A percentile compares a stretch with the other conserved stretches of the same genome.
Evolutionary conservation across 345 rosid species (phyloP).

Genomic region (Litchi chinensis): DNA sequence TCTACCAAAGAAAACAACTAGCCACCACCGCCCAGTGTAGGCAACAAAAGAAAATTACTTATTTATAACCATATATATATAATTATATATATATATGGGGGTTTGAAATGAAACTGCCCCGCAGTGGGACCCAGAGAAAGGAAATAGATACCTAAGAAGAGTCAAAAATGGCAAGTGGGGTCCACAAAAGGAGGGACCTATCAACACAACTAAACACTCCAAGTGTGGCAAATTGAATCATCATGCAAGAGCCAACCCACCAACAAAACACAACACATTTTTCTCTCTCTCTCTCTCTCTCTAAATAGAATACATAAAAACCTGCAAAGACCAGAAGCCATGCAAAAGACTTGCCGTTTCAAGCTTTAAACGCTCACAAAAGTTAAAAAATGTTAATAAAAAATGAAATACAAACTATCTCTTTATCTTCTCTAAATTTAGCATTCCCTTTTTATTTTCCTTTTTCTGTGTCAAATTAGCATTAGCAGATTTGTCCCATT

Average conservation of each 20-base stretch:
- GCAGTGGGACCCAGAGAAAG: neutral
- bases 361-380: constrained; percentile 29
- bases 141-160: neutral
- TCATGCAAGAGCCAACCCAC: constrained; percentile 23
- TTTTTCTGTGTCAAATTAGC: neutral
- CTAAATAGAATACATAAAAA: constrained; percentile 40
- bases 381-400: neutral
- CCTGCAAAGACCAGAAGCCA: constrained; percentile 42
- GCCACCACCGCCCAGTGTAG: neutral
- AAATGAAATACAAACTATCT: constrained; percentile 1
- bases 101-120: neutral
- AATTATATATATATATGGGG: neutral
- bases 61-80: neutral
- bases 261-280: neutral
- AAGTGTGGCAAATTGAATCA: constrained; percentile 48
- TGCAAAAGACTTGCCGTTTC: constrained; percentile 63
- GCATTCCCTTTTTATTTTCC: constrained; percentile 14
- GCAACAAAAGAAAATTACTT: neutral
- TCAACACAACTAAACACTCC: constrained; percentile 27
- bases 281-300: neutral
- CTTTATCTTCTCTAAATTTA: constrained; percentile 42
- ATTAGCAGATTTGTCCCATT: neutral
- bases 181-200: constrained; percentile 21
- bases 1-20: neutral
- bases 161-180: constrained; percentile 16